Evolutionary conservation across 495 filamentous ascomycete genomes (phyloP).

Genomic region (Xylaria scruposa): DNA sequence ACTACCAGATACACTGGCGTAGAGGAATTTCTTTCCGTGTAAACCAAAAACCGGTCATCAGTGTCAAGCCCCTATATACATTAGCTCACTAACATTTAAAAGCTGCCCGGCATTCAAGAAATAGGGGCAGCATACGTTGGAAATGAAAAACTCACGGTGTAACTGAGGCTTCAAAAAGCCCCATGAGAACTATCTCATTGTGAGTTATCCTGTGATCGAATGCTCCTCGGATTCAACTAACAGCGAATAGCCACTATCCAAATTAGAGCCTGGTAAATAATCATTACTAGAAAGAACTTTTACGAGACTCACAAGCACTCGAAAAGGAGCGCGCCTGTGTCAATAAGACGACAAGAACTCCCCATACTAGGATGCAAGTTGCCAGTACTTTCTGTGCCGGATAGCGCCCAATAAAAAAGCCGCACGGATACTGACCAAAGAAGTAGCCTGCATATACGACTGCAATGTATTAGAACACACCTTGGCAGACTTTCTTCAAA

Average conservation of each 20-base stretch:
- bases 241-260: conserved; percentile 11
- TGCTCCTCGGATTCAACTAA: not conserved
- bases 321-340: conserved; percentile 12
- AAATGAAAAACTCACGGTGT: conserved; percentile 13
- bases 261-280: too few species aligned
- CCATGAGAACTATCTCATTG: conserved; percentile 17
- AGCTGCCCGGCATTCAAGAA: not conserved
- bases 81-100: not conserved
- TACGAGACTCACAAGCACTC: conserved; percentile 2
- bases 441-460: conserved; percentile 39
- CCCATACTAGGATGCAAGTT: conserved; percentile 18
- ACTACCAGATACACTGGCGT: conserved; percentile 50
- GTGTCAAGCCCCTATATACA: conserved; percentile 19
- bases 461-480: not conserved
- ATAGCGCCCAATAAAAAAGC: conserved; percentile 52
- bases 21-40: conserved; percentile 39
- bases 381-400: conserved; percentile 36
- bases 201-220: too few species aligned
- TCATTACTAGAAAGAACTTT: not conserved
- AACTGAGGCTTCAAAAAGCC: conserved; percentile 23
- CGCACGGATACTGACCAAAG: conserved; percentile 56
- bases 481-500: not conserved
- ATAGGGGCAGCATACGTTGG: not conserved
- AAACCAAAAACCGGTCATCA: conserved; percentile 28
- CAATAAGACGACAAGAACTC: conserved; percentile 19